Conservation (phyloP, 176 grass and related monocot genomes). For the Hordeum vulgare region DNA sequence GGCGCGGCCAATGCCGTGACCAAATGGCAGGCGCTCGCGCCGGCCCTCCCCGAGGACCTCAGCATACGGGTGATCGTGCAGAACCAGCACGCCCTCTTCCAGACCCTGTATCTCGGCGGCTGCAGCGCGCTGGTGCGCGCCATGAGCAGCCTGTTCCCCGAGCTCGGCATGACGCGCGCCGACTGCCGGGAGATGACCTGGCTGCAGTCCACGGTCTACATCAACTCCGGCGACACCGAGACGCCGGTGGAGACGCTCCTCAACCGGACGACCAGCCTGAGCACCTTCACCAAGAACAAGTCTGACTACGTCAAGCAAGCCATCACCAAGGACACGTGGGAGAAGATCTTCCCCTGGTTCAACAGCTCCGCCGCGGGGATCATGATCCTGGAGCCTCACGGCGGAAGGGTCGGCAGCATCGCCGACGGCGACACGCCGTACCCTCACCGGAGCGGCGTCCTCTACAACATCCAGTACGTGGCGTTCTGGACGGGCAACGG, state of each 20-base stretch:
- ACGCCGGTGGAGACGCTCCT: conserved; percentile 2
- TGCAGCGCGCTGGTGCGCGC: conserved; percentile 1
- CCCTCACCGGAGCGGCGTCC: conserved; percentile 26
- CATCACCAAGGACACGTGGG: background rate
- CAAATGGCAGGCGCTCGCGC: conserved; percentile 25
- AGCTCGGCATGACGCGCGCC: conserved; percentile 11
- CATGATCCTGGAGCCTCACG: conserved; percentile 27
- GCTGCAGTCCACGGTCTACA: conserved; percentile 32
- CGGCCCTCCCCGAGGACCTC: conserved; percentile 8
- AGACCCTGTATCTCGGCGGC: conserved; percentile 13
- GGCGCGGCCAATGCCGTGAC: conserved; percentile 1
- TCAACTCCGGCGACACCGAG: background rate
- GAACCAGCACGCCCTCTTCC: background rate
- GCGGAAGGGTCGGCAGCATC: conserved; percentile 6
- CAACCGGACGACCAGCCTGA: background rate
- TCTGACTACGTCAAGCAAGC: conserved; percentile 30
- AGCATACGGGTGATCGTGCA: conserved; percentile 8
- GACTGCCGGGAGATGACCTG: conserved; percentile 51
- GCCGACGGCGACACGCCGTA: background rate
- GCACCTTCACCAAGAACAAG: background rate
- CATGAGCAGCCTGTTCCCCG: conserved; percentile 11
- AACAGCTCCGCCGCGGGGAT: background rate
- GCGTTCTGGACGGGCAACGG: background rate
- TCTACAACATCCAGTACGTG: conserved; percentile 42
- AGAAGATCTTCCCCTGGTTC: conserved; percentile 3